Evolutionary conservation across 768 basidiomycete genomes (phyloP), one percentile per base, ranked within the genome.

Genomic region (Boletus reticulatus): DNA sequence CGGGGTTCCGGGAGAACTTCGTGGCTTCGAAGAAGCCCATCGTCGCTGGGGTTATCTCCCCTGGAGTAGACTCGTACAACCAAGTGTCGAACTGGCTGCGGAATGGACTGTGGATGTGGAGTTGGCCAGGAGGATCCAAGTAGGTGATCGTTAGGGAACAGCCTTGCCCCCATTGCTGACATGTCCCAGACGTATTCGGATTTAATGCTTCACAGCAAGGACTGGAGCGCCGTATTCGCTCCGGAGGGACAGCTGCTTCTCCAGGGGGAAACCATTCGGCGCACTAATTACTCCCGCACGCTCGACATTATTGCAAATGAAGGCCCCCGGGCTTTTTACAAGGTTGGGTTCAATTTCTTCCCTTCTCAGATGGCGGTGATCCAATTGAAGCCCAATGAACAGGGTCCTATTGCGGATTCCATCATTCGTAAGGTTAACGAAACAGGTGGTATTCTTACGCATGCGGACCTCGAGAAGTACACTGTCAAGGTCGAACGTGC

Each of bases 1-100:
- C n/a, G 95, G 83, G 22, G 87, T 97, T 0, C 97, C 97, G 1
- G 90, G 95, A 10, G 95, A 98, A 73, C 69, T 98, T 44, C 81
- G 88, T 22, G 97, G 95, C 11, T 79, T 98, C 32, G 84, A 88
- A 68, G 89, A 87, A 67, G 92, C 91, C 0, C 88, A 95, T 71
- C 75, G 78, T 41, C 80, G 85, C 24, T 97, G 94, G 85, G 96
- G 94, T 0, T 80, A 73, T 37, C 64, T 97, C 13, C 78, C 87
- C 0, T 98, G 97, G 97, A 73, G 78, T 41, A 73, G 80, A 31
- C 78, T 98, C 22, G 81, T 98, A 17, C 73, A 83, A 61, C 94
- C 95, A 0, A 86, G 82, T 32, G 81, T 85, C 6, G 71, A 82
- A 9, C 76, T 99, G 4, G 94, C 95, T 9, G 71, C 74, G 24